phyloP scores from a whole-genome alignment of 345 rosid genomes.

The Eutrema yunnanense region DNA sequence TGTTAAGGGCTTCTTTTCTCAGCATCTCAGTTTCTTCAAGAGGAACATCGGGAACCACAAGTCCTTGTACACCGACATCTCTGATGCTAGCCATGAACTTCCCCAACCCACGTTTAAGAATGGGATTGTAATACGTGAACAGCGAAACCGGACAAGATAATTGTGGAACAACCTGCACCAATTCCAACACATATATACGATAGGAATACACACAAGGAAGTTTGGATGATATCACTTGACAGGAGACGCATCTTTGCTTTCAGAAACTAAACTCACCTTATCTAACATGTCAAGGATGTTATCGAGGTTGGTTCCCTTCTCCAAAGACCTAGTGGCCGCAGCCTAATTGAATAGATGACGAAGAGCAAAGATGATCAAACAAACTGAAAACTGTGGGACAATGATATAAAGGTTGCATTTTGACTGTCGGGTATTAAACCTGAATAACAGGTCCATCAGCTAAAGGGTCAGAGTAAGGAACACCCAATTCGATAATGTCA shows the following conservation, averaged over 20 bases:
- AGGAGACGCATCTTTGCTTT: background rate
- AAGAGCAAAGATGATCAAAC: background rate
- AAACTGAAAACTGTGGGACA: background rate
- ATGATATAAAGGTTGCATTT: background rate
- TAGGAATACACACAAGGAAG: background rate
- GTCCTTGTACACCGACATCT: constrained; percentile 75
- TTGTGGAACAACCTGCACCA: constrained; percentile 66
- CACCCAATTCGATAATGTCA: constrained; percentile 81
- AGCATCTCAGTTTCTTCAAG: constrained; percentile 82
- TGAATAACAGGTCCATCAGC: constrained; percentile 98
- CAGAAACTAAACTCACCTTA: constrained; percentile 41
- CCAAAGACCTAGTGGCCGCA: constrained; percentile 80
- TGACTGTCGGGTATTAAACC: constrained; percentile 34
- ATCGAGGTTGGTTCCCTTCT: constrained; percentile 62
- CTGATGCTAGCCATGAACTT: constrained; percentile 66
- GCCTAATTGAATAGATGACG: constrained; percentile 39
- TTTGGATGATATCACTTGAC: background rate
- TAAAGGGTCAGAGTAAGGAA: constrained; percentile 87
- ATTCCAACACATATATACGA: background rate
- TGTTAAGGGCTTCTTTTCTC: constrained; percentile 63
- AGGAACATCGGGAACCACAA: constrained; percentile 97
- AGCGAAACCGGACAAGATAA: constrained; percentile 72
- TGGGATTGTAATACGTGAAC: constrained; percentile 85
- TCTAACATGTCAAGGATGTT: constrained; percentile 66
- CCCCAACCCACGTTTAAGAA: constrained; percentile 70